These are phyloP conservation scores for Chalaropsis ovoidea DNA, from an alignment of 2,329 filamentous ascomycete genomes.

Conservation along the genomic window DNA sequence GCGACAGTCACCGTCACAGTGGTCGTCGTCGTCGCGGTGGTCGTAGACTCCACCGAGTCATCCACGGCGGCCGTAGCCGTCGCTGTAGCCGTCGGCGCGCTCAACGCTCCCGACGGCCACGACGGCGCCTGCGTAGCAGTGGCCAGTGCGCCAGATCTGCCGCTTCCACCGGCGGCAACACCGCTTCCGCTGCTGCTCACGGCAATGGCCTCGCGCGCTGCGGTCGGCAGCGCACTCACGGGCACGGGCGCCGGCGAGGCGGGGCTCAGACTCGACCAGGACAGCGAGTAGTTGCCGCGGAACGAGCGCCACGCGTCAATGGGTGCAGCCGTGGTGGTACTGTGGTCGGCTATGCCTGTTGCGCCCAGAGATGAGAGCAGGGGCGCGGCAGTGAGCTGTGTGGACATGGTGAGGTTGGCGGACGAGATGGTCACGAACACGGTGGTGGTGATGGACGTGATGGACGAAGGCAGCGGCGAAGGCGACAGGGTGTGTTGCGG, in stretches of 20 bases:
- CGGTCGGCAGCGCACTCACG: background rate
- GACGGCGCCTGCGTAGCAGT: conserved; percentile 17
- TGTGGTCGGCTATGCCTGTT: background rate
- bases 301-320: conserved; percentile 12
- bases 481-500: background rate
- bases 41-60: background rate
- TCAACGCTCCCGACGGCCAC: conserved; percentile 18
- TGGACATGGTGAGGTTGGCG: conserved; percentile 11
- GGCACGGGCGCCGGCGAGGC: background rate
- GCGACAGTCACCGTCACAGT: background rate
- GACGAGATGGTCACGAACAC: conserved; percentile 16
- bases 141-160: background rate
- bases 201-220: background rate
- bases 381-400: background rate
- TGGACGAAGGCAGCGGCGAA: background rate
- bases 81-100: conserved; percentile 8
- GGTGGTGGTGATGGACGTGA: conserved; percentile 5
- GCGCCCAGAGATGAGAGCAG: background rate
- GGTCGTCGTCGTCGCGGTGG: background rate
- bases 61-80: background rate
- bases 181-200: background rate
- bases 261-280: conserved; percentile 11
- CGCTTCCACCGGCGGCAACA: background rate
- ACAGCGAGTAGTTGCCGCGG: conserved; percentile 19
- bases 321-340: background rate